phyloP scores from a whole-genome alignment of 257 asterid genomes.

The Solanum dulcamara region DNA sequence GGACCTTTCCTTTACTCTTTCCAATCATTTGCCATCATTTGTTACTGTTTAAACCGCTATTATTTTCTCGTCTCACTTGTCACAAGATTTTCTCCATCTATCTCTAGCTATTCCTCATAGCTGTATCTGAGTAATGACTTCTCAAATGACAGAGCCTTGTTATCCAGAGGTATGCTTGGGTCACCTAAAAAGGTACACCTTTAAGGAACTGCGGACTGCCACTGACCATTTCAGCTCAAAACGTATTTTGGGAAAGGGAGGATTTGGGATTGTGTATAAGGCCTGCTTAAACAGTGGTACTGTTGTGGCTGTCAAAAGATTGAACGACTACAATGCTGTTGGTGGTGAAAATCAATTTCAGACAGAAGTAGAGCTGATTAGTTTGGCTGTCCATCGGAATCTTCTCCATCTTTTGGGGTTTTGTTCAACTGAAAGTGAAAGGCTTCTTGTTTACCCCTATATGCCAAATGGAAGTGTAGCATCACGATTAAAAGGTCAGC shows the following conservation, averaged over 20 bases:
- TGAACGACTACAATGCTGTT: conserved; percentile 69
- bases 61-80: background rate
- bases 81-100: background rate
- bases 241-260: conserved; percentile 85
- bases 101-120: background rate
- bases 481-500: conserved; percentile 62
- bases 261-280: conserved; percentile 82
- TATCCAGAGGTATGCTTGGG: conserved; percentile 94
- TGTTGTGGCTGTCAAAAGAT: conserved; percentile 82
- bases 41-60: background rate
- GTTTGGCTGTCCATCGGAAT: conserved; percentile 85
- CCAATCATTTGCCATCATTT: background rate
- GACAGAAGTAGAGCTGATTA: conserved; percentile 86
- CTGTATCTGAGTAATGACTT: background rate
- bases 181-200: conserved; percentile 61
- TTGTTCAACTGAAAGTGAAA: conserved; percentile 78
- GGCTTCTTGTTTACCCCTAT: conserved; percentile 78
- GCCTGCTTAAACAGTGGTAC: conserved; percentile 70
- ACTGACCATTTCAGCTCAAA: conserved; percentile 75
- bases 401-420: conserved; percentile 90
- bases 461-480: conserved; percentile 92
- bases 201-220: conserved; percentile 82
- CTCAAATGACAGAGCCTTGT: conserved; percentile 55
- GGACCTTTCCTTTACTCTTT: background rate
- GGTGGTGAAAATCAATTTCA: conserved; percentile 96